Conservation (phyloP, 1,139 yeast genomes). For the Zygosaccharomyces sapae region DNA sequence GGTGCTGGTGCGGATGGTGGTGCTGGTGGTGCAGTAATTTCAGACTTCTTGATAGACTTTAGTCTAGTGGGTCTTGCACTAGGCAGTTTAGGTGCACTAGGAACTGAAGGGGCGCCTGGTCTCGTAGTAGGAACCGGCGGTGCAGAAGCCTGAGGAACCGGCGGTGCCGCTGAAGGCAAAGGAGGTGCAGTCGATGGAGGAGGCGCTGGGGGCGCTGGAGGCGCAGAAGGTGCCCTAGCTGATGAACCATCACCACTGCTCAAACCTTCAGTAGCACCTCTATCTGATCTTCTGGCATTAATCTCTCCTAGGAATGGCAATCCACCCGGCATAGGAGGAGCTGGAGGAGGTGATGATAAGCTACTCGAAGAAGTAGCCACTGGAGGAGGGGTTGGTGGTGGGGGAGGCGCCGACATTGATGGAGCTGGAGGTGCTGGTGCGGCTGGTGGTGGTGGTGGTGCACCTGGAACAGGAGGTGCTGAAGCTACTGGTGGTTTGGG, state of each 20-base stretch:
- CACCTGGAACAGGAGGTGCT: slow-evolving; percentile 26
- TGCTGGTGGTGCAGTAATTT: slow-evolving; percentile 11
- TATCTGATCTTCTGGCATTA: slow-evolving; percentile 25
- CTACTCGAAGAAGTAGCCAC: slow-evolving; percentile 18
- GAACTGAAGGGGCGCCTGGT: slow-evolving; percentile 14
- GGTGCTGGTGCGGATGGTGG: slow-evolving; percentile 33
- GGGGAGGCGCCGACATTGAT: slow-evolving; percentile 20
- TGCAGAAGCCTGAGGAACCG: slow-evolving; percentile 24
- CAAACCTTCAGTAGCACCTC: slow-evolving; percentile 15
- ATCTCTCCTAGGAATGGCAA: slow-evolving; percentile 27
- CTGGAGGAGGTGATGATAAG: slow-evolving; percentile 12
- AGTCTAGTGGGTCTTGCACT: slow-evolving; percentile 2
- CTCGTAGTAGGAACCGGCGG: slow-evolving; percentile 29
- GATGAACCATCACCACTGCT: slow-evolving; percentile 13
- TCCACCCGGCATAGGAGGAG: slow-evolving; percentile 17
- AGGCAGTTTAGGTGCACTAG: slow-evolving; percentile 14
- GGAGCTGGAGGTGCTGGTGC: slow-evolving; percentile 27
- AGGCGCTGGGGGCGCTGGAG: slow-evolving; percentile 17
- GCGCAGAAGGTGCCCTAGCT: slow-evolving; percentile 14
- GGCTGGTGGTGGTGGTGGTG: slow-evolving; percentile 28
- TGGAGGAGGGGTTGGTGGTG: slow-evolving; percentile 31
- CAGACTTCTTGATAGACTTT: neutral
- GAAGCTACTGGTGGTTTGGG: slow-evolving; percentile 30
- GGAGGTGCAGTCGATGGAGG: slow-evolving; percentile 19
- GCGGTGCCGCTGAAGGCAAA: slow-evolving; percentile 21